Conservation (phyloP, 345 rosid genomes). For the Acer negundo region DNA sequence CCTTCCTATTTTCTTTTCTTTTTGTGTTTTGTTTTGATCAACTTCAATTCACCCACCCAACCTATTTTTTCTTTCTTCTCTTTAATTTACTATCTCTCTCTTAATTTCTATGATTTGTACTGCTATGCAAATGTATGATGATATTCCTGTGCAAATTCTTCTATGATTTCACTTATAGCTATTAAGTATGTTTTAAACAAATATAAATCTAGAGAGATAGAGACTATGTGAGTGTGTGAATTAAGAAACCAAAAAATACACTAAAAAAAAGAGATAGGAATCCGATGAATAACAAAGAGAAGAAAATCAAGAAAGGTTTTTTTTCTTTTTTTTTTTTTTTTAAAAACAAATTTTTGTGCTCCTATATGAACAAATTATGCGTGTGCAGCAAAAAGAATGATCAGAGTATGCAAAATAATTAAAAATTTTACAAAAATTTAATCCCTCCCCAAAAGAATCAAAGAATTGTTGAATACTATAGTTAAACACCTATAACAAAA, state of each 20-base stretch:
- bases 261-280: slow-evolving; percentile 50
- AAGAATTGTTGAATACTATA: slow-evolving; percentile 57
- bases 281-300: slow-evolving; percentile 58
- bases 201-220: slow-evolving; percentile 41
- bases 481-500: slow-evolving; percentile 57
- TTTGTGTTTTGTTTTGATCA: slow-evolving; percentile 18
- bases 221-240: slow-evolving; percentile 53
- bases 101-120: slow-evolving; percentile 23
- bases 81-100: slow-evolving; percentile 43
- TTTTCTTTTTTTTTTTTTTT: neutral
- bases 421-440: slow-evolving; percentile 12
- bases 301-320: slow-evolving; percentile 23
- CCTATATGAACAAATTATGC: slow-evolving; percentile 38
- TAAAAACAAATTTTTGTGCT: slow-evolving; percentile 31
- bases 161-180: slow-evolving; percentile 23
- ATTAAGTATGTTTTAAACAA: slow-evolving; percentile 28
- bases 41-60: slow-evolving; percentile 51
- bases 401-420: slow-evolving; percentile 20
- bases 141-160: slow-evolving; percentile 25
- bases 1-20: slow-evolving; percentile 33
- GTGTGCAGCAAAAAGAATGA: slow-evolving; percentile 17
- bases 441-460: slow-evolving; percentile 71
- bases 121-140: slow-evolving; percentile 30
- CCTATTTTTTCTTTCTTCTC: slow-evolving; percentile 28
- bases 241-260: slow-evolving; percentile 29